Percentiles rank a stretch among this genome's conserved stretches.
phyloP scores from a whole-genome alignment of 805 yeast species.

The Kuraishia ogatae region DNA sequence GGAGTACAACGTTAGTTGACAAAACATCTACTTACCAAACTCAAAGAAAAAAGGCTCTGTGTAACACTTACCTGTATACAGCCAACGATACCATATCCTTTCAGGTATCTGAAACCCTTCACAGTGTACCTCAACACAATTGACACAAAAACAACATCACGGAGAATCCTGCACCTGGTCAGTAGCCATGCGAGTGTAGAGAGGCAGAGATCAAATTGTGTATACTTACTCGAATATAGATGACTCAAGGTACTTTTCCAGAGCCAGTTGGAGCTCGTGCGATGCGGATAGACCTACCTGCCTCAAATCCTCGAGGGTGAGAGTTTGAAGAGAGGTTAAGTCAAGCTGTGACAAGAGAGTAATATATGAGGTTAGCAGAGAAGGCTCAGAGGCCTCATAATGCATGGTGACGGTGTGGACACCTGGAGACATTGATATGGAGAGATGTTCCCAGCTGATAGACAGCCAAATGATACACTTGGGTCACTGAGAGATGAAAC shows the following conservation, averaged over 20 bases:
- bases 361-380: not conserved
- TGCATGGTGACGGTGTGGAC: not conserved
- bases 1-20: not conserved
- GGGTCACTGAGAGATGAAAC: too few relatives aligned
- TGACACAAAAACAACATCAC: not conserved
- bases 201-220: not conserved
- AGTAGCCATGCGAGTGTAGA: not conserved
- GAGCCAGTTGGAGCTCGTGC: not conserved
- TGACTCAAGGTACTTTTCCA: not conserved
- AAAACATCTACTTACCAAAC: too few relatives aligned
- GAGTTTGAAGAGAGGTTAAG: not conserved
- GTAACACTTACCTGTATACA: slow-evolving; percentile 9
- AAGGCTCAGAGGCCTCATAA: not conserved
- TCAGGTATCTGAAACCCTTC: slow-evolving; percentile 8
- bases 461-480: too few relatives aligned
- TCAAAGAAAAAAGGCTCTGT: too few relatives aligned
- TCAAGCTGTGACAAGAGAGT: not conserved
- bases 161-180: not conserved
- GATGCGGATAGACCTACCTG: not conserved
- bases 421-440: not conserved
- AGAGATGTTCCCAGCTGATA: too few relatives aligned
- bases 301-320: not conserved
- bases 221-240: not conserved
- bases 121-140: not conserved
- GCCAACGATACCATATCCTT: slow-evolving; percentile 33